A percentile compares a stretch with the other conserved stretches of the same genome.
These are phyloP conservation scores for Candida incommunis DNA, from an alignment of 805 yeast species.

Conservation along the genomic window DNA sequence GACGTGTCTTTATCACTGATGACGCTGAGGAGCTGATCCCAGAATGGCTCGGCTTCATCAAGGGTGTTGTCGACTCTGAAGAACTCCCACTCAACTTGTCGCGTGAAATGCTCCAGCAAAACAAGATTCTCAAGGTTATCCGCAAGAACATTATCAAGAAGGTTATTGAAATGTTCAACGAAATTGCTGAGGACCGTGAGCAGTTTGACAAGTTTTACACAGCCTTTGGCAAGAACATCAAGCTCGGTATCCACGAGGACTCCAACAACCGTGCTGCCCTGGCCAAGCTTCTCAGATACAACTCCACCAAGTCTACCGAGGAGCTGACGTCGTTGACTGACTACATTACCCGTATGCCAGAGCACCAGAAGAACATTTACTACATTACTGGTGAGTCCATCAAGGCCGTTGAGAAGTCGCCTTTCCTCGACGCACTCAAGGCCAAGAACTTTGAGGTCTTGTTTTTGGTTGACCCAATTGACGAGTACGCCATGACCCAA, in stretches of 20 bases:
- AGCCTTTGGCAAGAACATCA: conserved; percentile 96
- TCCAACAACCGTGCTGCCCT: conserved; percentile 92
- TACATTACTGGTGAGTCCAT: conserved; percentile 97
- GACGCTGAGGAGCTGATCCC: conserved; percentile 99
- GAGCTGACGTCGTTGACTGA: conserved; percentile 91
- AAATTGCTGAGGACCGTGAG: conserved; percentile 97
- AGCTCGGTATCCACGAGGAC: conserved; percentile 98
- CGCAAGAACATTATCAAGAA: conserved; percentile 99
- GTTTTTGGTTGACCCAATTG: conserved; percentile 97
- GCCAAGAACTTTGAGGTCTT: conserved; percentile 97
- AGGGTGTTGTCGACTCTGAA: conserved; percentile 99
- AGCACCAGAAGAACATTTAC: conserved; percentile 98
- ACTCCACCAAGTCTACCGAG: conserved; percentile 90
- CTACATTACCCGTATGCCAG: conserved; percentile 99
- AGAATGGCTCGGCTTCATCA: conserved; percentile 94
- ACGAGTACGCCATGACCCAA: conserved; percentile 98
- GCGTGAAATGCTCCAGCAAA: conserved; percentile 99
- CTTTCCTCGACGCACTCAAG: conserved; percentile 97
- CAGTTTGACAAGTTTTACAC: conserved; percentile 97
- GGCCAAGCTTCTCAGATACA: conserved; percentile 91
- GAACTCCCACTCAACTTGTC: conserved; percentile 99
- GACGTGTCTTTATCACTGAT: conserved; percentile 99
- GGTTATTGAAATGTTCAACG: conserved; percentile 95
- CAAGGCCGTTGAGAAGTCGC: conserved; percentile 97
- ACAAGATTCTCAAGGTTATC: conserved; percentile 98